phyloP scores from a whole-genome alignment of 140 eudicot genomes.

The Senecio squalidus region DNA sequence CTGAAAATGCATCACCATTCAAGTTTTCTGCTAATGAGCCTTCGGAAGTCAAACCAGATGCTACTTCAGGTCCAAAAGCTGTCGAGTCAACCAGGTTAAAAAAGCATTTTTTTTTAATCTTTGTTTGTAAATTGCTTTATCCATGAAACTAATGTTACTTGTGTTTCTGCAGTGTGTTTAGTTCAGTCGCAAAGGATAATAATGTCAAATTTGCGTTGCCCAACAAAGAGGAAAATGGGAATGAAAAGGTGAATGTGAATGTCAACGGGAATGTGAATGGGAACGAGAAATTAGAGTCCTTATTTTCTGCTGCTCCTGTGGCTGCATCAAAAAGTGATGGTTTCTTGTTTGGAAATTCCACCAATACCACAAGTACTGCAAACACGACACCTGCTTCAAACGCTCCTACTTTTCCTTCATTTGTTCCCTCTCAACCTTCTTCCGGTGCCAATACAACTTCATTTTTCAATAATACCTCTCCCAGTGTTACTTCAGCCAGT shows the following conservation, averaged over 20 bases:
- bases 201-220: conserved; percentile 15
- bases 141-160: neutral
- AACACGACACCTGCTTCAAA: conserved; percentile 27
- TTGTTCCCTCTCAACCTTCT: conserved; percentile 22
- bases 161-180: conserved; percentile 35
- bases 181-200: conserved; percentile 14
- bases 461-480: conserved; percentile 9
- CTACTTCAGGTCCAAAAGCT: conserved; percentile 22
- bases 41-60: conserved; percentile 12
- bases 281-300: conserved; percentile 11
- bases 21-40: conserved; percentile 14
- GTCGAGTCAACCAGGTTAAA: conserved; percentile 41
- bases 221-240: conserved; percentile 16
- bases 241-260: conserved; percentile 4
- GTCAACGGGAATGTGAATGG: conserved; percentile 1
- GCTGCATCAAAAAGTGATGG: conserved; percentile 17
- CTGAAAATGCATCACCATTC: conserved; percentile 31
- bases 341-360: conserved; percentile 23
- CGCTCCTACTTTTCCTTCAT: conserved; percentile 17
- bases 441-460: conserved; percentile 12
- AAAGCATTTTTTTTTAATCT: neutral
- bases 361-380: conserved; percentile 17
- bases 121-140: neutral
- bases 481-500: conserved; percentile 15
- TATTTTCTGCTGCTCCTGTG: conserved; percentile 6